Percentiles rank a stretch among this genome's conserved stretches.
These are phyloP conservation scores for Triglochin maritima DNA, from an alignment of 106 monocot species.

Conservation along the genomic window DNA sequence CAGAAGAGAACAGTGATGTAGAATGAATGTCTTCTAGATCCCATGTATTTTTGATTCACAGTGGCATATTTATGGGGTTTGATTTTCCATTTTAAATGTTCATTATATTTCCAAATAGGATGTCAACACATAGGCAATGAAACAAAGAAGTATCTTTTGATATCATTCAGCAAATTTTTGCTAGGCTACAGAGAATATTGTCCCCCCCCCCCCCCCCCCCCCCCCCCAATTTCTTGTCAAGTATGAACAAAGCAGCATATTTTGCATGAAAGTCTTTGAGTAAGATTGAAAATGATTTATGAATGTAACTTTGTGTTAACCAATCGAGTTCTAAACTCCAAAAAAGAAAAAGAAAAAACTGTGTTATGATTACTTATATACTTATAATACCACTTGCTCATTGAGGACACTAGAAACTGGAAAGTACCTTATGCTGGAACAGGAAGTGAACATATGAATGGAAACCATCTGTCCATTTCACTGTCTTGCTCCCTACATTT, in stretches of 20 bases:
- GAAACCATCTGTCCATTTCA: background rate
- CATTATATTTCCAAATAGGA: no score
- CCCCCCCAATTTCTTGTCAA: background rate
- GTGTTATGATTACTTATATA: background rate
- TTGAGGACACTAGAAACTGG: background rate
- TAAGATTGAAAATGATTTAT: background rate
- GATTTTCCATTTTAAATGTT: no score
- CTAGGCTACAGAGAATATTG: no score
- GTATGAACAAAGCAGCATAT: background rate
- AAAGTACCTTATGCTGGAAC: conserved; percentile 3
- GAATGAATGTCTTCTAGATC: no score
- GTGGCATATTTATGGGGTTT: no score
- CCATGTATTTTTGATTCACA: no score
- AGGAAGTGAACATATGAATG: conserved; percentile 4
- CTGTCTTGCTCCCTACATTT: background rate
- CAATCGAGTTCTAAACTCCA: background rate
- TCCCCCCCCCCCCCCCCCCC: no score
- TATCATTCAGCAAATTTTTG: no score
- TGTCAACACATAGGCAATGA: no score
- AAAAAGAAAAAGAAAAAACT: background rate
- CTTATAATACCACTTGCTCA: background rate
- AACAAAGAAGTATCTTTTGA: no score
- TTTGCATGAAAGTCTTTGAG: background rate
- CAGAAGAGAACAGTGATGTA: no score
- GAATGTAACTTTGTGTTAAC: no score